Base-by-base conservation (phyloP, 2,329 filamentous ascomycete genomes). In the Akanthomyces muscarius region DNA sequence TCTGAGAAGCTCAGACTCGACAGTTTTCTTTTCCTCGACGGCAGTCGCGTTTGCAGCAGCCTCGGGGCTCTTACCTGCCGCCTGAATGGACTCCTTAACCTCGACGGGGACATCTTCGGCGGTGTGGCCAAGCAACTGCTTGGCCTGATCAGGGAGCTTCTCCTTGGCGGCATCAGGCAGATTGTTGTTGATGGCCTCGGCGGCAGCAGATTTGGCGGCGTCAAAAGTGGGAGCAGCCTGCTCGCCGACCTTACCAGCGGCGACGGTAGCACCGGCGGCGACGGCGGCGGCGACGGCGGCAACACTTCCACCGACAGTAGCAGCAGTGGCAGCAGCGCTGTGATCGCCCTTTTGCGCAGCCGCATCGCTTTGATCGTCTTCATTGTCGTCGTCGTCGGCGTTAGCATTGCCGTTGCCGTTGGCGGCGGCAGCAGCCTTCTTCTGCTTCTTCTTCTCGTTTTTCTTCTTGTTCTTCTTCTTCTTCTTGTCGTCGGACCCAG, bases 1-100 rank as follows among this genome's bases (percentile, higher is more conserved):
- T 67, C 85, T 82, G 55, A 92, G 79, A 10, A 96, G 80, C 77
- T 96, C 89, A 36, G 84, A 75, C 78, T 96, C 91, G 4, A 92
- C 81, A 11, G 80, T 82, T 73, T 85, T 86, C 84, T 95, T 95
- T 69, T 93, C 90, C 66, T 83, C 78, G 5, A 95, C 89, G 21
- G 87, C 89, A 62, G 82, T 81, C 2, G 85, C 79, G 74, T 87
- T 89, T 62, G 84, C 83, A 42, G 89, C 85, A 36, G 91, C 91
- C 76, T 95, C 91, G 11, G 90, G 88, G 65, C 79, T 81, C 70
- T 81, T 74, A 62, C 85, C 83, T 23, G 89, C 83, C 69, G 83
- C 79, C 44, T 76, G 71, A 54, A 86, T 82, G 10, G 84, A 86
- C 67, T 85, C 78, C 74, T 83, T 83, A 21, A 87, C 85, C 67